phyloP scores from a whole-genome alignment of 805 yeast genomes.

The Candida chilensis region DNA sequence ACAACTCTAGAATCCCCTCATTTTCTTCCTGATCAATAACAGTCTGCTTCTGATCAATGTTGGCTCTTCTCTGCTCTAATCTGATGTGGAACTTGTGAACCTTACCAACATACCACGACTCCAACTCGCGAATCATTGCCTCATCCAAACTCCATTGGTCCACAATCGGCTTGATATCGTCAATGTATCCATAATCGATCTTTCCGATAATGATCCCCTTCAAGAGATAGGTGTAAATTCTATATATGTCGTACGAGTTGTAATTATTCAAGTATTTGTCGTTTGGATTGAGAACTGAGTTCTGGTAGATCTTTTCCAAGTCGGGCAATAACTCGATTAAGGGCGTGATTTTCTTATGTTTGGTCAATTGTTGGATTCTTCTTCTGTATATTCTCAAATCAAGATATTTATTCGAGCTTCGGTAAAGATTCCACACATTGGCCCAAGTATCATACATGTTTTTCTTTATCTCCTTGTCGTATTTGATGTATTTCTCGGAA shows the following conservation, averaged over 20 bases:
- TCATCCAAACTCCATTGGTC: slow-evolving; percentile 25
- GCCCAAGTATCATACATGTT: not conserved
- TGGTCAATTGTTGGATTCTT: not conserved
- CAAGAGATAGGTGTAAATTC: not conserved
- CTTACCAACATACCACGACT: slow-evolving; percentile 10
- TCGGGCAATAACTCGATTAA: not conserved
- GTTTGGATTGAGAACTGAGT: no score
- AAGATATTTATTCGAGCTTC: not conserved
- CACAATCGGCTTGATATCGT: slow-evolving; percentile 18
- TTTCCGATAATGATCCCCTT: slow-evolving; percentile 15
- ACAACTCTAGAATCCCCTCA: slow-evolving; percentile 18
- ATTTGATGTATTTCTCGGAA: slow-evolving; percentile 1
- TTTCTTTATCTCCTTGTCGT: slow-evolving; percentile 4
- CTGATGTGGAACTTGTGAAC: slow-evolving; percentile 6
- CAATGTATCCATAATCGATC: slow-evolving; percentile 15
- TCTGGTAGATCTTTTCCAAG: not conserved
- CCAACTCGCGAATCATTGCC: slow-evolving; percentile 14
- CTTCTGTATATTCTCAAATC: not conserved
- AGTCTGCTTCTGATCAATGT: slow-evolving; percentile 13
- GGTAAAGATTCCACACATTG: not conserved
- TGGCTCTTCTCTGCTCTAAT: slow-evolving; percentile 13
- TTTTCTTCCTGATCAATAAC: slow-evolving; percentile 13
- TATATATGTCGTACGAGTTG: not conserved
- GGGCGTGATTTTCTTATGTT: not conserved
- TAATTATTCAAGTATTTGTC: not conserved